Conservation (phyloP, 352 stramenopile genomes). For the Globisporangium rhizosaccharum region DNA sequence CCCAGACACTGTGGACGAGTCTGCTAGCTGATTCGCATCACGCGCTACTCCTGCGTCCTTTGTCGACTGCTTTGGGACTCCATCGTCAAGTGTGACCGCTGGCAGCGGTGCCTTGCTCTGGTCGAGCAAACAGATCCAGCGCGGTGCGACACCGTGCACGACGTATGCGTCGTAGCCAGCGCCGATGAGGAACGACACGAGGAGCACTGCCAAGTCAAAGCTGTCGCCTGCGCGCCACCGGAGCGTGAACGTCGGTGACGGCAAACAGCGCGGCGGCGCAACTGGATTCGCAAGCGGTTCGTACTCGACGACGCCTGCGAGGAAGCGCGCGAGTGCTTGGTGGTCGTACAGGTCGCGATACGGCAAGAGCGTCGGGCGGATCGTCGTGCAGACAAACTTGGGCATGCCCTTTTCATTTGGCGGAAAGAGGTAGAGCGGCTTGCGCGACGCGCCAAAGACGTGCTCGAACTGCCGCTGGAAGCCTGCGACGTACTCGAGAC, state of each 20-base stretch:
- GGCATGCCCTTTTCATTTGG: conserved; percentile 89
- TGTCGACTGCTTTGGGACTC: conserved; percentile 1
- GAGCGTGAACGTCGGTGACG: conserved; percentile 84
- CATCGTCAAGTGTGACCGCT: conserved; percentile 42
- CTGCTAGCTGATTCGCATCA: not conserved
- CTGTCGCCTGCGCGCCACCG: conserved; percentile 86
- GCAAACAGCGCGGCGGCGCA: conserved; percentile 67
- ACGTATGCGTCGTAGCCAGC: conserved; percentile 94
- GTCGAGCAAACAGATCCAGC: conserved; percentile 90
- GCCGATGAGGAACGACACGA: conserved; percentile 90
- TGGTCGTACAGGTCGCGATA: conserved; percentile 91
- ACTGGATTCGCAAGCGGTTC: conserved; percentile 88
- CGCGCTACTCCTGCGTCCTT: not conserved
- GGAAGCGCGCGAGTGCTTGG: conserved; percentile 75
- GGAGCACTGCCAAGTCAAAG: conserved; percentile 89
- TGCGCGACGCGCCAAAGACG: conserved; percentile 69
- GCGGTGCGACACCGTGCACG: conserved; percentile 82
- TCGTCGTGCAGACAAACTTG: conserved; percentile 94
- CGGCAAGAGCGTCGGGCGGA: conserved; percentile 90
- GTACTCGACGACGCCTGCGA: conserved; percentile 91
- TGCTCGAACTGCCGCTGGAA: conserved; percentile 89
- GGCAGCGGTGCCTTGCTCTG: conserved; percentile 78
- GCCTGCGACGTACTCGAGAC: conserved; percentile 90
- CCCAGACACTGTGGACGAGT: not conserved
- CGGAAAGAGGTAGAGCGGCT: conserved; percentile 82